phyloP scores from a whole-genome alignment of 108 stramenopile genomes.

The Pseudonitzschia multiseries region DNA sequence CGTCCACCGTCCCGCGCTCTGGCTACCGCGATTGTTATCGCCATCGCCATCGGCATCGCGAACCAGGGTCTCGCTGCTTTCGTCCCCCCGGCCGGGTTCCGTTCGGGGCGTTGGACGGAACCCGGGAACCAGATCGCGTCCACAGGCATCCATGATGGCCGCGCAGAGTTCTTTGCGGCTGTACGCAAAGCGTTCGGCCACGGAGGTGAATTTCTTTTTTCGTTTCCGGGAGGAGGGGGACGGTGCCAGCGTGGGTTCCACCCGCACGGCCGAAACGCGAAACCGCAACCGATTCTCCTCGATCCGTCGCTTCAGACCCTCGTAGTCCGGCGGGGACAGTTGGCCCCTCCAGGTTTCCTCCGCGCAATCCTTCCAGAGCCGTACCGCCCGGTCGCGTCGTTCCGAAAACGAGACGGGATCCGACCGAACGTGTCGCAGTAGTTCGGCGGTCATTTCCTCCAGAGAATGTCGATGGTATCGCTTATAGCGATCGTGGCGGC shows the following conservation, averaged over 20 bases:
- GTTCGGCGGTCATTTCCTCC: slow-evolving; percentile 3
- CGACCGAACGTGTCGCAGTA: neutral
- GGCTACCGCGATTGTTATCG: neutral
- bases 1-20: slow-evolving; percentile 22
- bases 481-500: neutral
- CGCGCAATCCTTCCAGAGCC: slow-evolving; percentile 25
- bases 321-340: neutral
- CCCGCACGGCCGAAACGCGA: slow-evolving; percentile 27
- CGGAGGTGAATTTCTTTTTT: neutral
- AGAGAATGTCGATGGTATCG: neutral
- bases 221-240: slow-evolving; percentile 8
- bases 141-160: slow-evolving; percentile 23
- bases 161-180: slow-evolving; percentile 21
- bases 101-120: neutral
- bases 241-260: neutral
- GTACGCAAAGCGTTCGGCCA: slow-evolving; percentile 10
- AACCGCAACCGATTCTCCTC: slow-evolving; percentile 17
- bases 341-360: slow-evolving; percentile 14
- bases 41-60: too few relatives aligned
- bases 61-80: too few relatives aligned
- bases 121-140: slow-evolving; percentile 12
- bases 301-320: slow-evolving; percentile 9
- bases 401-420: neutral
- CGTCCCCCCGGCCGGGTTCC: too few relatives aligned
- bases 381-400: slow-evolving; percentile 5